These are phyloP conservation scores for Agrostemma githago DNA, from an alignment of 148 eudicot species.

Conservation along the genomic window DNA sequence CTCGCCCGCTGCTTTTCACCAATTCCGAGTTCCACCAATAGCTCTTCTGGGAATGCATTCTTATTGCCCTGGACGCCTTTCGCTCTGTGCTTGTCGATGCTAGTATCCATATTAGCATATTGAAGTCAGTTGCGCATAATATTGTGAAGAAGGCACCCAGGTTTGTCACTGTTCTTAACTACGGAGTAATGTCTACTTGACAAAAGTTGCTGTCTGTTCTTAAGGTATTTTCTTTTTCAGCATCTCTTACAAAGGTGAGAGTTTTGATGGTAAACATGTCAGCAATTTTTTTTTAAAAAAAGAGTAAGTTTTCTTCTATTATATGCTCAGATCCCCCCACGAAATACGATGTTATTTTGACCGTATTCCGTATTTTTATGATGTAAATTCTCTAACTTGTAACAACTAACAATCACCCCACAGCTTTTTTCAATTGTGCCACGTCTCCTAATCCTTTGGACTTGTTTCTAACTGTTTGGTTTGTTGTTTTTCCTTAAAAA, in stretches of 20 bases:
- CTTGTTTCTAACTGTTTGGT: neutral
- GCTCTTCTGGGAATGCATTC: slow-evolving; percentile 92
- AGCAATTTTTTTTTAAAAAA: slow-evolving; percentile 29
- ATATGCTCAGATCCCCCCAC: neutral
- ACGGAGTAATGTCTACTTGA: slow-evolving; percentile 19
- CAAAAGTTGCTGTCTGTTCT: slow-evolving; percentile 1
- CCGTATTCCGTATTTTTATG: neutral
- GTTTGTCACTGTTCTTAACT: slow-evolving; percentile 62
- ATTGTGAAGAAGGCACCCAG: slow-evolving; percentile 63
- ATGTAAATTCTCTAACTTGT: neutral
- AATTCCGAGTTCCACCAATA: slow-evolving; percentile 89
- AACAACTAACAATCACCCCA: neutral
- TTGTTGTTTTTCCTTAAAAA: neutral
- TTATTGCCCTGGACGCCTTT: slow-evolving; percentile 92
- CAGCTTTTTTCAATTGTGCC: neutral
- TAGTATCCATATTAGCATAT: slow-evolving; percentile 64
- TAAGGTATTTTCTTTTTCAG: slow-evolving; percentile 34
- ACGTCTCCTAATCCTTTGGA: neutral
- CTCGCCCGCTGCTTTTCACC: slow-evolving; percentile 76
- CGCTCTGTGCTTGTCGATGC: slow-evolving; percentile 86
- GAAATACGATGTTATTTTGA: neutral
- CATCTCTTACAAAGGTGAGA: slow-evolving; percentile 31
- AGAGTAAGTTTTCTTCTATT: slow-evolving; percentile 48
- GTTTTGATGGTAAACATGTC: slow-evolving; percentile 22
- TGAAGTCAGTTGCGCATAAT: slow-evolving; percentile 53